Evolutionary conservation across 345 rosid species (phyloP).

Genomic region (Carallia brachiata): DNA sequence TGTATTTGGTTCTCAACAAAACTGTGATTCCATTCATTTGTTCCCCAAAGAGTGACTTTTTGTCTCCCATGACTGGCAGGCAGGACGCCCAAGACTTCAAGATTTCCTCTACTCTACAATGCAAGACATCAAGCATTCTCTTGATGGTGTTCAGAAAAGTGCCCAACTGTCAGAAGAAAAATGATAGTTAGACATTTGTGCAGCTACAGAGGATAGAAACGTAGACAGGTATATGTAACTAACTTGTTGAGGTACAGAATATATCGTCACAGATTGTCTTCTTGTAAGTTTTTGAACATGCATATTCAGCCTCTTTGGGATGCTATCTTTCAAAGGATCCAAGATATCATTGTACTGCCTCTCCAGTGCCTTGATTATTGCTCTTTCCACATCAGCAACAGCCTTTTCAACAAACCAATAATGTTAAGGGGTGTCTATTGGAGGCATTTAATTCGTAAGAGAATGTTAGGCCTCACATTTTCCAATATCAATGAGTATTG

Average conservation of each 20-base stretch:
- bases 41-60: slow-evolving; percentile 71
- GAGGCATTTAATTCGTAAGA: too few relatives aligned
- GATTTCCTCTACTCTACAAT: slow-evolving; percentile 69
- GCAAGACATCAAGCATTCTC: slow-evolving; percentile 87
- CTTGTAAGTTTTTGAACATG: slow-evolving; percentile 94
- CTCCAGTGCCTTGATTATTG: slow-evolving; percentile 81
- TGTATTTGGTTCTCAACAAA: slow-evolving; percentile 84
- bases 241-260: slow-evolving; percentile 79
- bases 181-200: slow-evolving; percentile 7
- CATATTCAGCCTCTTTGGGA: slow-evolving; percentile 82
- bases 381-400: slow-evolving; percentile 74
- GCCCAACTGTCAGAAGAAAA: slow-evolving; percentile 59
- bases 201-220: not conserved
- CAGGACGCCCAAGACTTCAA: slow-evolving; percentile 89
- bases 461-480: slow-evolving; percentile 48
- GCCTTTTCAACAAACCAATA: slow-evolving; percentile 43
- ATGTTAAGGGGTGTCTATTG: not conserved
- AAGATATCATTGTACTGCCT: slow-evolving; percentile 81
- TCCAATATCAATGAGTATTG: slow-evolving; percentile 80
- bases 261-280: slow-evolving; percentile 72
- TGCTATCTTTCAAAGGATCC: slow-evolving; percentile 85
- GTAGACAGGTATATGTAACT: slow-evolving; percentile 12
- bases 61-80: slow-evolving; percentile 72
- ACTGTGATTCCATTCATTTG: slow-evolving; percentile 91
- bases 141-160: slow-evolving; percentile 81